Evolutionary conservation across 345 rosid genomes (phyloP).

Genomic region (Clarkia xantiana): DNA sequence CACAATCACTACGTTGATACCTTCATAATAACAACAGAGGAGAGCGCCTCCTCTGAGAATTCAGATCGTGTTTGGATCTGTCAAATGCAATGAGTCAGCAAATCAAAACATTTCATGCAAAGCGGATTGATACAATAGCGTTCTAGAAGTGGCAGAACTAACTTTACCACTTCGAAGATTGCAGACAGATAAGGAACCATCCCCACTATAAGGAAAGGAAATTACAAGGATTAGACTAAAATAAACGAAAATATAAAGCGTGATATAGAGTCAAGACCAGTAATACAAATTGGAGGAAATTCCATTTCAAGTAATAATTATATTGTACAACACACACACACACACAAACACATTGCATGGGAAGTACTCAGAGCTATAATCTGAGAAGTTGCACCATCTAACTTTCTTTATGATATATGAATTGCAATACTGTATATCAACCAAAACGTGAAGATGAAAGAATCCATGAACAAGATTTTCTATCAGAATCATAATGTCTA

Average conservation of each 20-base stretch:
- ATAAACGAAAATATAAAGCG: background rate
- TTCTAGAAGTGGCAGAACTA: conserved; percentile 13
- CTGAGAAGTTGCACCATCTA: no score
- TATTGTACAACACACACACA: no score
- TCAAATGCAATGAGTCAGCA: background rate
- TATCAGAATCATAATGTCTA: no score
- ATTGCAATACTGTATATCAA: no score
- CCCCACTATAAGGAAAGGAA: conserved; percentile 44
- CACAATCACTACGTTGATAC: conserved; percentile 15
- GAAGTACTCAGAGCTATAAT: no score
- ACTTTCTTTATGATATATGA: no score
- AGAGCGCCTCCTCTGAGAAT: conserved; percentile 86
- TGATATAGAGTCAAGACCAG: no score
- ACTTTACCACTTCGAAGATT: conserved; percentile 66
- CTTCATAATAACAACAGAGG: conserved; percentile 76
- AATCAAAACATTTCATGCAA: background rate
- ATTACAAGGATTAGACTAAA: background rate
- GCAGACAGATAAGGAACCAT: conserved; percentile 88
- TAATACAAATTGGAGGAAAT: no score
- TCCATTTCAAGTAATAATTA: no score
- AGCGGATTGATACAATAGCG: background rate
- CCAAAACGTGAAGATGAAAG: no score
- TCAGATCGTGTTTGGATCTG: conserved; percentile 79
- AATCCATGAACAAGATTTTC: no score
- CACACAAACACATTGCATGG: no score